Conservation (phyloP, 805 yeast species). For the Candida maesae region DNA sequence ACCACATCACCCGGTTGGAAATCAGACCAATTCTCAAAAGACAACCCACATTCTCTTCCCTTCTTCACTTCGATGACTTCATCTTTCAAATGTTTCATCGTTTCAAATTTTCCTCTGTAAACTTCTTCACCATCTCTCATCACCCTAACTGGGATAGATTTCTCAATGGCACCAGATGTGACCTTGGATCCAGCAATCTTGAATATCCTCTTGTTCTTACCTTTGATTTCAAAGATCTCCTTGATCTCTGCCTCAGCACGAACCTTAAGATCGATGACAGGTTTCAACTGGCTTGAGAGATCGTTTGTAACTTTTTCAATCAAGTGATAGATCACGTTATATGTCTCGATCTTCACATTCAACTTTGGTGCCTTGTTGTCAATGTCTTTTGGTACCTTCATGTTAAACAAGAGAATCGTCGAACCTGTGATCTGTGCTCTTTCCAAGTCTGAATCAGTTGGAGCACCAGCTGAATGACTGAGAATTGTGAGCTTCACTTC, state of each 20-base stretch:
- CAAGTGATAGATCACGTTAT: conserved; percentile 81
- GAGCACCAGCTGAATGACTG: conserved; percentile 73
- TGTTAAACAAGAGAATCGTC: conserved; percentile 72
- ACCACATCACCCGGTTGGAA: conserved; percentile 74
- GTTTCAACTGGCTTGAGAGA: conserved; percentile 56
- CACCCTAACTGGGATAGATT: conserved; percentile 56
- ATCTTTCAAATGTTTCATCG: conserved; percentile 78
- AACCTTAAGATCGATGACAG: conserved; percentile 62
- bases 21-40: conserved; percentile 62
- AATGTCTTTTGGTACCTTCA: conserved; percentile 59
- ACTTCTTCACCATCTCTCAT: conserved; percentile 46
- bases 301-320: conserved; percentile 76
- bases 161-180: conserved; percentile 58
- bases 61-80: conserved; percentile 73
- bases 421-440: conserved; percentile 72
- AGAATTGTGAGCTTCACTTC: conserved; percentile 73
- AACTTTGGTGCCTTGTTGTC: conserved; percentile 51
- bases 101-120: conserved; percentile 58
- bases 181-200: conserved; percentile 89
- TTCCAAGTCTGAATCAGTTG: conserved; percentile 62
- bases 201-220: conserved; percentile 48
- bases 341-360: conserved; percentile 56
- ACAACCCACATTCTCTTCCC: conserved; percentile 88
- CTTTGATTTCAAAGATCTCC: conserved; percentile 66
- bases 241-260: conserved; percentile 65